phyloP scores from a whole-genome alignment of 257 asterid species.

The Solanum clarkiae region DNA sequence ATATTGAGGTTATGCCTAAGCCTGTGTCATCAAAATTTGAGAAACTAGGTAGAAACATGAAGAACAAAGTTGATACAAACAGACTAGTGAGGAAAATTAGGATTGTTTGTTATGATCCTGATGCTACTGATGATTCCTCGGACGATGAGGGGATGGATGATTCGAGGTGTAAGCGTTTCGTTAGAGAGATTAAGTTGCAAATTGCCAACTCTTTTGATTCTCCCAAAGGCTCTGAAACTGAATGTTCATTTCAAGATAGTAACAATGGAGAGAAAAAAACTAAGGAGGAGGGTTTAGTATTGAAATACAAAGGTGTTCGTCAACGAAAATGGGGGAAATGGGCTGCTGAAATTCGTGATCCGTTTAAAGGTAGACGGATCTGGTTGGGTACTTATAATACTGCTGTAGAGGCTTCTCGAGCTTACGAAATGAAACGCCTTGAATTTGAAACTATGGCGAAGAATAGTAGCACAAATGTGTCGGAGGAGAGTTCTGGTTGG shows the following conservation, averaged over 20 bases:
- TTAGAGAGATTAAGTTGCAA: constrained; percentile 39
- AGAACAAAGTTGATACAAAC: constrained; percentile 7
- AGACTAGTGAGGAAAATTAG: constrained; percentile 33
- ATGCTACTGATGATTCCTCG: constrained; percentile 89
- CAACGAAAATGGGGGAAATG: constrained; percentile 92
- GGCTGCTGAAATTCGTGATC: constrained; percentile 95
- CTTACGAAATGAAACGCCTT: constrained; percentile 50
- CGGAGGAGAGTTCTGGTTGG: constrained; percentile 7
- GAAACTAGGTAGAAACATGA: constrained; percentile 8
- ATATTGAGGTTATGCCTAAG: constrained; percentile 39
- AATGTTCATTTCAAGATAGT: constrained; percentile 31
- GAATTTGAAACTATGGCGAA: constrained; percentile 40
- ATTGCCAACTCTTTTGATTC: not conserved
- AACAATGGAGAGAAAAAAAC: constrained; percentile 15
- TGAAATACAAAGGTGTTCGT: constrained; percentile 55
- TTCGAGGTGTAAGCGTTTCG: constrained; percentile 29
- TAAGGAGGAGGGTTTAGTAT: constrained; percentile 2
- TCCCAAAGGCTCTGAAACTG: constrained; percentile 10
- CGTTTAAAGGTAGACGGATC: constrained; percentile 46
- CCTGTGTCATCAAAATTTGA: constrained; percentile 9
- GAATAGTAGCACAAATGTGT: not conserved
- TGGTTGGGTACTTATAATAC: constrained; percentile 80
- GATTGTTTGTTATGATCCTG: constrained; percentile 62
- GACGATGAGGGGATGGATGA: constrained; percentile 36
- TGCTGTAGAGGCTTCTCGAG: constrained; percentile 65